A percentile compares a stretch with the other conserved stretches of the same genome.
phyloP scores from a whole-genome alignment of 495 filamentous ascomycete species.

The Penicillium flavigenum region DNA sequence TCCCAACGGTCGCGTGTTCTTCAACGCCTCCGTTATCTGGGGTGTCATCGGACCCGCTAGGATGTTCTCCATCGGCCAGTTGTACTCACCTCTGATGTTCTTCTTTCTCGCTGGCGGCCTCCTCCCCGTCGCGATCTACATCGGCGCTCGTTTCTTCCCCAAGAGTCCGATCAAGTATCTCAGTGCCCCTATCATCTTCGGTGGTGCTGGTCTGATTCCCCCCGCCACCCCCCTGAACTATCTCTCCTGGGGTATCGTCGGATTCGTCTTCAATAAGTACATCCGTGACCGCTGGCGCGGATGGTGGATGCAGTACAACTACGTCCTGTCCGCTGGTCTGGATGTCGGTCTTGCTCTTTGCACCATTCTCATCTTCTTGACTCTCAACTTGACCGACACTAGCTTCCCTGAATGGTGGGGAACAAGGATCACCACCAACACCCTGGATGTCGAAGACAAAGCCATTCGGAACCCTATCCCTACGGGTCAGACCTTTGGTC shows the following conservation, averaged over 20 bases:
- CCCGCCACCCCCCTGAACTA: slow-evolving; percentile 56
- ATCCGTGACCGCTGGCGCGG: slow-evolving; percentile 61
- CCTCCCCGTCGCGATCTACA: slow-evolving; percentile 48
- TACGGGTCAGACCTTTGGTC: slow-evolving; percentile 60
- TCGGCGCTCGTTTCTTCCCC: slow-evolving; percentile 46
- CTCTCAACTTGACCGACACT: slow-evolving; percentile 55
- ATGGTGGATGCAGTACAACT: slow-evolving; percentile 81
- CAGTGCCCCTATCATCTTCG: slow-evolving; percentile 51
- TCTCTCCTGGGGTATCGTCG: slow-evolving; percentile 65
- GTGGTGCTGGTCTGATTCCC: slow-evolving; percentile 45
- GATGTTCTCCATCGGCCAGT: slow-evolving; percentile 51
- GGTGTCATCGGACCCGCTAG: slow-evolving; percentile 52
- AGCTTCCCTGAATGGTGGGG: slow-evolving; percentile 66
- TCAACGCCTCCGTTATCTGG: slow-evolving; percentile 57
- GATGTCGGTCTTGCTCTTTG: slow-evolving; percentile 65
- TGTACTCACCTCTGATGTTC: slow-evolving; percentile 47
- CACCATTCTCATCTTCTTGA: slow-evolving; percentile 70
- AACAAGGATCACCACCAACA: slow-evolving; percentile 47
- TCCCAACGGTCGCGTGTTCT: slow-evolving; percentile 62
- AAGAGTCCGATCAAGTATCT: slow-evolving; percentile 41
- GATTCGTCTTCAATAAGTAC: slow-evolving; percentile 64
- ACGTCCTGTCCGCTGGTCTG: slow-evolving; percentile 69
- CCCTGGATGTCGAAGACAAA: slow-evolving; percentile 43
- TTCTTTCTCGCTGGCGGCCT: slow-evolving; percentile 53
- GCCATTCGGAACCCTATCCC: slow-evolving; percentile 37